Base-by-base conservation (phyloP, 306 rosid genomes). In the Neltuma alba region DNA sequence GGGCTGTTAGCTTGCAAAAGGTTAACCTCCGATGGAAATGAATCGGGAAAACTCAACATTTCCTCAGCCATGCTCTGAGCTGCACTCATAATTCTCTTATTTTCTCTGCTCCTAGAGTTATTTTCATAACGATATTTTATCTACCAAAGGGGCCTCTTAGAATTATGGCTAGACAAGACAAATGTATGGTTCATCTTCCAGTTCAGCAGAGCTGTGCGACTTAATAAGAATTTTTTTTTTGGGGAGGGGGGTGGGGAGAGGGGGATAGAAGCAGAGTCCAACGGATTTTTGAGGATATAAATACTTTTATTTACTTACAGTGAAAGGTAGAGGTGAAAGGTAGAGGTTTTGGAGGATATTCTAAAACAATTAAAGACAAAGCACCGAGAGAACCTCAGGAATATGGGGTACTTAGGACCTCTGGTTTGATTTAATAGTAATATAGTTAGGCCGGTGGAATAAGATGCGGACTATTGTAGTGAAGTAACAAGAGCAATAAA, bases 301-400 rank as follows among this genome's bases (percentile, higher is more conserved):
- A 28, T 2, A 73, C 14, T 18, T 36, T n/a, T 11, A 67, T 44
- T 40, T 27, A 23, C 25, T n/a, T n/a, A n/a, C n/a, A n/a, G n/a
- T n/a, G n/a, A n/a, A n/a, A n/a, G n/a, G 34, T 36, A 33, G 11
- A 54, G 40, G 45, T n/a, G 36, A 1, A 16, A 54, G 44, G 27
- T 16, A 20, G 5, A 11, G 5, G 11, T 3, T 55, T 54, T 21
- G 34, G 18, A 36, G 48, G 21, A 54, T 73, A 10, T 36, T n/a
- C 61, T 60, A 12, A 9, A 73, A 73, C 47, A 74, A 44, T 37
- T 37, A 57, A 37, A 57, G 54, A 23, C 2, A 74, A 57, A 57
- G 54, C 36, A 2, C 11, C 1, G 14, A 13, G 41, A 38, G 25
- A 42, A 25, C 41, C 41, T 27, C 3, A 9, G 40, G 7, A 58